Conservation (phyloP, 2,329 filamentous ascomycete genomes). For the Fusarium xyrophilum region DNA sequence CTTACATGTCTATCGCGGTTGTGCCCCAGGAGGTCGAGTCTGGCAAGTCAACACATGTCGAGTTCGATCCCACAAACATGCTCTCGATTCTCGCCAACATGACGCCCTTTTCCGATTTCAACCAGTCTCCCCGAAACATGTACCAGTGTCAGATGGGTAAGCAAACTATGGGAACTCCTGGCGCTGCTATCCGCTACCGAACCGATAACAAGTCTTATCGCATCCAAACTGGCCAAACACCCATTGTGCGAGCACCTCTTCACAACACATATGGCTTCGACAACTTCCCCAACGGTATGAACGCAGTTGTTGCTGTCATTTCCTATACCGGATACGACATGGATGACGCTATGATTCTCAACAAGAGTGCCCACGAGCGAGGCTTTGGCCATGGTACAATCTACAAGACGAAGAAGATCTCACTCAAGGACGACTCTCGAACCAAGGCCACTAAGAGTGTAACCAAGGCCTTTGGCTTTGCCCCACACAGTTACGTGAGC, state of each 20-base stretch:
- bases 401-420: slow-evolving; percentile 95
- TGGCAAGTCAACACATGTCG: slow-evolving; percentile 91
- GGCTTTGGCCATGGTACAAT: slow-evolving; percentile 96
- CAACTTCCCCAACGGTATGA: slow-evolving; percentile 97
- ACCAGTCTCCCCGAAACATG: slow-evolving; percentile 98
- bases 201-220: slow-evolving; percentile 98
- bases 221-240: slow-evolving; percentile 94
- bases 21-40: slow-evolving; percentile 85
- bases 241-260: slow-evolving; percentile 87
- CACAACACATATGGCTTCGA: slow-evolving; percentile 97
- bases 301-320: slow-evolving; percentile 95
- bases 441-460: slow-evolving; percentile 72
- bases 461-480: slow-evolving; percentile 88
- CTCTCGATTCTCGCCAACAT: slow-evolving; percentile 97
- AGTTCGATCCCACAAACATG: slow-evolving; percentile 94
- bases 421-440: slow-evolving; percentile 79
- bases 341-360: slow-evolving; percentile 99
- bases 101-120: slow-evolving; percentile 98
- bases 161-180: slow-evolving; percentile 97
- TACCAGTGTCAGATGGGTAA: slow-evolving; percentile 99
- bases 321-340: slow-evolving; percentile 99
- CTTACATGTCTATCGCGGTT: slow-evolving; percentile 97
- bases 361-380: slow-evolving; percentile 94
- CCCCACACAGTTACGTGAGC: slow-evolving; percentile 75
- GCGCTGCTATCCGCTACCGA: slow-evolving; percentile 80